Conservation (phyloP, 2,329 filamentous ascomycete species). For the Colletotrichum sp. region DNA sequence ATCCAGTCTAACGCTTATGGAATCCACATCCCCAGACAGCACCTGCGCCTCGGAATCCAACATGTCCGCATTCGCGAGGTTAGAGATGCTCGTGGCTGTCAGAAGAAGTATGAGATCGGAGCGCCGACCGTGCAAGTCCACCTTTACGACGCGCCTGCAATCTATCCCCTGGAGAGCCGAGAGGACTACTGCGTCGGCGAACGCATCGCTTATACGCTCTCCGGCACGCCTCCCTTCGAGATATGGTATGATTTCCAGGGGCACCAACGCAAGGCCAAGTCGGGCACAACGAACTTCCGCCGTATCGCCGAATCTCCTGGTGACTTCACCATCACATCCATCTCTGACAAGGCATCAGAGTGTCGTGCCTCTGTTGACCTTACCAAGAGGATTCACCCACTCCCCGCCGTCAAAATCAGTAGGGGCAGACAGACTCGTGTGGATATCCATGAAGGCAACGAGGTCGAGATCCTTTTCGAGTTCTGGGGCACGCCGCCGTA, state of each 20-base stretch:
- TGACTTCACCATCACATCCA: slow-evolving; percentile 82
- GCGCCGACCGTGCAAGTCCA: slow-evolving; percentile 85
- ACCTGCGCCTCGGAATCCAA: slow-evolving; percentile 87
- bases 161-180: slow-evolving; percentile 83
- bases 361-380: slow-evolving; percentile 83
- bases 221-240: slow-evolving; percentile 89
- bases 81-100: slow-evolving; percentile 85
- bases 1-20: slow-evolving; percentile 77
- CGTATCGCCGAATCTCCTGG: slow-evolving; percentile 92
- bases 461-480: slow-evolving; percentile 91
- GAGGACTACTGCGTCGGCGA: slow-evolving; percentile 95
- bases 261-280: slow-evolving; percentile 77
- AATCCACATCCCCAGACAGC: slow-evolving; percentile 82
- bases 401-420: slow-evolving; percentile 90
- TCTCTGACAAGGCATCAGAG: slow-evolving; percentile 87
- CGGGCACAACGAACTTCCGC: slow-evolving; percentile 82
- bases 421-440: slow-evolving; percentile 80
- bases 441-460: slow-evolving; percentile 95
- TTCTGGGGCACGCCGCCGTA: slow-evolving; percentile 97
- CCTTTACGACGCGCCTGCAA: slow-evolving; percentile 90
- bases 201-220: slow-evolving; percentile 88
- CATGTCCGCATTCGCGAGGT: slow-evolving; percentile 89
- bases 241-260: slow-evolving; percentile 91
- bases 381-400: slow-evolving; percentile 83
- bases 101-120: slow-evolving; percentile 73